Base-by-base conservation (phyloP, 225 moss, liverwort and hornwort species). In the Straminergon stramineum region DNA sequence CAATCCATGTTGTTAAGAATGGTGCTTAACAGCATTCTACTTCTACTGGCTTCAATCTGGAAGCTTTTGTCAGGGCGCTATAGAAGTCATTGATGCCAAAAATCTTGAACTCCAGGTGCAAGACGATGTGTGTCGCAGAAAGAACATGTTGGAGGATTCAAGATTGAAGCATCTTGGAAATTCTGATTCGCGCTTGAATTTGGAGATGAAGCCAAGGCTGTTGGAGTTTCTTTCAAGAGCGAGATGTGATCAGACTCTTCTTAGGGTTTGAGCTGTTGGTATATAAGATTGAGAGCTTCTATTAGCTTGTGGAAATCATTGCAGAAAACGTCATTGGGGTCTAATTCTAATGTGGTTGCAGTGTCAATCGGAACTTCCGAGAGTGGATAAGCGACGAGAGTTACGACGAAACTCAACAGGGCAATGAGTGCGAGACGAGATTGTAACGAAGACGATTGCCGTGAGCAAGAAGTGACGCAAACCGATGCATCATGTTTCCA, bases 391-490 rank as follows among this genome's bases (percentile, higher is more conserved):
- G 31, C 75, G 87, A 70, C 68, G 86, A 52, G 90, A 88, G 63
- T 62, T 86, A 7, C 77, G 76, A 28, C 63, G 88, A 77, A 15
- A 68, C 17, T 68, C 88, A 45, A 57, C 80, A 37, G 82, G 85
- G 48, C 83, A 86, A 32, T 66, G 85, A 53, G 70, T 73, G 58
- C 63, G 56, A 66, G 43, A 16, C 30, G 60, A 85, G 74, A 58
- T 74, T 28, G 85, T 45, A 35, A 43, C 85, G 34, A 71, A 28
- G 41, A 31, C 55, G 65, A 39, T 39, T 9, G 35, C 53, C 28
- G 64, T 79, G 84, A 78, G 89, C 78, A 85, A 86, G 43, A 61
- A 86, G 60, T n/a, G n/a, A 89, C 91, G 15, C 92, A 89, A 83
- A 91, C 88, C 7, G 89, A 92, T 52, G 65, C 45, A 7, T 82